phyloP scores from a whole-genome alignment of 2,329 filamentous ascomycete species.

The Trichoderma cornu-damae region DNA sequence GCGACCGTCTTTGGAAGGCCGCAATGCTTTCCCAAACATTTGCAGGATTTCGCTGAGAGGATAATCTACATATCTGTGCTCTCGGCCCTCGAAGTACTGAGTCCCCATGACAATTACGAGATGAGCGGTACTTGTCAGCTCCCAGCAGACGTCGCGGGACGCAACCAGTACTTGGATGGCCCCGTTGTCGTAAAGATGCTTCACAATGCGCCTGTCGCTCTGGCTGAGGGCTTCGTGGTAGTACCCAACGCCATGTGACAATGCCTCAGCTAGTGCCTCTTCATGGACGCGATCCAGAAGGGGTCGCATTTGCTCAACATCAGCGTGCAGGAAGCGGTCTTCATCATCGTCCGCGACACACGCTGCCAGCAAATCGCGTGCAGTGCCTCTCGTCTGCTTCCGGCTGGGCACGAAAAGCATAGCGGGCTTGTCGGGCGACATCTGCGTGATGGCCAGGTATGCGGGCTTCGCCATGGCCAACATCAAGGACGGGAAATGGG shows the following conservation, averaged over 20 bases:
- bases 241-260: slow-evolving; percentile 93
- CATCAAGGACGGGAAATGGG: slow-evolving; percentile 97
- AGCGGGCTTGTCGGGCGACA: slow-evolving; percentile 83
- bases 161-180: slow-evolving; percentile 78
- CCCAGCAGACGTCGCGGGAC: slow-evolving; percentile 90
- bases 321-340: slow-evolving; percentile 85
- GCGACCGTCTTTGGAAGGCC: slow-evolving; percentile 70
- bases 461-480: slow-evolving; percentile 95
- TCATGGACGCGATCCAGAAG: slow-evolving; percentile 81
- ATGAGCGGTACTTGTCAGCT: slow-evolving; percentile 81
- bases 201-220: slow-evolving; percentile 89
- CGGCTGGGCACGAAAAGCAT: slow-evolving; percentile 89
- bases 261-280: slow-evolving; percentile 76
- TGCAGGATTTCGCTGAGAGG: slow-evolving; percentile 89
- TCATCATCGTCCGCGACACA: slow-evolving; percentile 87
- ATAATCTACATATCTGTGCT: slow-evolving; percentile 97
- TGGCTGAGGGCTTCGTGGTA: slow-evolving; percentile 89
- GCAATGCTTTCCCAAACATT: slow-evolving; percentile 93
- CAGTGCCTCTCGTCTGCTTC: slow-evolving; percentile 86
- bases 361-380: slow-evolving; percentile 80
- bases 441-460: slow-evolving; percentile 80
- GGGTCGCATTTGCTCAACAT: slow-evolving; percentile 74
- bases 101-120: slow-evolving; percentile 96
- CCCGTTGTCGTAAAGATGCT: slow-evolving; percentile 83
- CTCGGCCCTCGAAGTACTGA: slow-evolving; percentile 92